Evolutionary conservation across 2,329 filamentous ascomycete genomes (phyloP).

Genomic region (Ophiobolus disseminans): DNA sequence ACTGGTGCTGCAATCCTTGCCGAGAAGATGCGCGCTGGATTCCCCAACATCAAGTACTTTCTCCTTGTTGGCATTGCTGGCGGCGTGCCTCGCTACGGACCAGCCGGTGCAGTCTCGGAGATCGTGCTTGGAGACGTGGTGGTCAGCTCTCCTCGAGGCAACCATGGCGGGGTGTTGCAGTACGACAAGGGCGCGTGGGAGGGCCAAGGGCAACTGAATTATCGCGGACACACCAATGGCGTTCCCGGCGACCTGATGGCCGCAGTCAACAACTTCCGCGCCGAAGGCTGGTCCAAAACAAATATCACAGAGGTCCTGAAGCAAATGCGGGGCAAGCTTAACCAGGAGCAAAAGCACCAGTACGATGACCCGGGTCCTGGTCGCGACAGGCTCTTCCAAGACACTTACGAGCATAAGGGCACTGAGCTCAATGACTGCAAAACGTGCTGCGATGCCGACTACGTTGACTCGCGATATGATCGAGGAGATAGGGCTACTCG

Average conservation of each 20-base stretch:
- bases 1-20: constrained; percentile 10
- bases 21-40: constrained; percentile 16
- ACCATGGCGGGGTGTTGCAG: constrained; percentile 26
- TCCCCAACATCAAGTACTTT: constrained; percentile 21
- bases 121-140: constrained; percentile 33
- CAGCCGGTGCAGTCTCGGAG: constrained; percentile 13
- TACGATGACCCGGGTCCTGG: constrained; percentile 14
- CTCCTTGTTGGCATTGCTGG: constrained; percentile 27
- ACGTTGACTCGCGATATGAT: constrained; percentile 6
- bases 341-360: constrained; percentile 6
- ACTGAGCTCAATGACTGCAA: constrained; percentile 12
- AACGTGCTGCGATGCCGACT: constrained; percentile 11
- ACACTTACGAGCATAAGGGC: constrained; percentile 11
- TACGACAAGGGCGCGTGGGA: constrained; percentile 27
- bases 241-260: constrained; percentile 14
- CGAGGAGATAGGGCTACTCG: constrained; percentile 13
- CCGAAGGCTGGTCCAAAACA: constrained; percentile 9
- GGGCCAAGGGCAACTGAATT: constrained; percentile 16
- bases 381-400: constrained; percentile 15
- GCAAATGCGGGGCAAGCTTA: constrained; percentile 20
- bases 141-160: constrained; percentile 21
- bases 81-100: constrained; percentile 24
- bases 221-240: constrained; percentile 15
- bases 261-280: constrained; percentile 15
- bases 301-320: constrained; percentile 13